These are phyloP conservation scores for Ustilago cynodontis DNA, from an alignment of 1,284 basidiomycete genomes.

Conservation along the genomic window DNA sequence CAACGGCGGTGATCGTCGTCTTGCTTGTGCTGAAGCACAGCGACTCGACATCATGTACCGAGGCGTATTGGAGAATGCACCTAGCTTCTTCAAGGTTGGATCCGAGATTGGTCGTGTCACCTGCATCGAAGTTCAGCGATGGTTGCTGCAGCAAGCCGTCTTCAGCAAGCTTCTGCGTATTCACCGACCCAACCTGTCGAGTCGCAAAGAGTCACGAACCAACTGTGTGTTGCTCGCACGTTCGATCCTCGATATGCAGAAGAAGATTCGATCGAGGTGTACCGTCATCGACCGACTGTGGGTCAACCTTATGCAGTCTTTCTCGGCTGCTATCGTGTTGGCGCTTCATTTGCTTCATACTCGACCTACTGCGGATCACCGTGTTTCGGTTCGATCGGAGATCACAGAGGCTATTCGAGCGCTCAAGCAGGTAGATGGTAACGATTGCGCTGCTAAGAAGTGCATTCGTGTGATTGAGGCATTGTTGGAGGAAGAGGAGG, in stretches of 20 bases:
- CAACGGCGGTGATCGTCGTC: conserved; percentile 35
- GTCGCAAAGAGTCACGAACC: conserved; percentile 52
- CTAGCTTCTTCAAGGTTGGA: conserved; percentile 62
- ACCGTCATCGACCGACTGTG: conserved; percentile 63
- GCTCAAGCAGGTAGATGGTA: conserved; percentile 56
- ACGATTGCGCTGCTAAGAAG: conserved; percentile 50
- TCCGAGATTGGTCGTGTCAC: conserved; percentile 52
- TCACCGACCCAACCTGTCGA: conserved; percentile 59
- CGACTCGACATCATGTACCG: conserved; percentile 57
- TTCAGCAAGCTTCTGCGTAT: conserved; percentile 65
- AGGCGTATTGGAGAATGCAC: conserved; percentile 53
- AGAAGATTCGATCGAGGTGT: conserved; percentile 58
- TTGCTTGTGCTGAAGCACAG: conserved; percentile 47
- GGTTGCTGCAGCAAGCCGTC: conserved; percentile 64
- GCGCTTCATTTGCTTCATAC: conserved; percentile 65
- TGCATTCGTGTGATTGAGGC: conserved; percentile 65
- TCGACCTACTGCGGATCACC: conserved; percentile 40
- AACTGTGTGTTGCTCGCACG: conserved; percentile 65
- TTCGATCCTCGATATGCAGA: conserved; percentile 65
- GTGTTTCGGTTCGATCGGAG: conserved; percentile 59
- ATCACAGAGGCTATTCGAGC: conserved; percentile 63
- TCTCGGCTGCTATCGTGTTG: conserved; percentile 65
- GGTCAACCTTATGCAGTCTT: conserved; percentile 61
- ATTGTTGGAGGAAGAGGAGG: conserved; percentile 65
- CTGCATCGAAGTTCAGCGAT: conserved; percentile 63